Conservation (phyloP, 2,329 filamentous ascomycete species). For the Zalaria sp. region DNA sequence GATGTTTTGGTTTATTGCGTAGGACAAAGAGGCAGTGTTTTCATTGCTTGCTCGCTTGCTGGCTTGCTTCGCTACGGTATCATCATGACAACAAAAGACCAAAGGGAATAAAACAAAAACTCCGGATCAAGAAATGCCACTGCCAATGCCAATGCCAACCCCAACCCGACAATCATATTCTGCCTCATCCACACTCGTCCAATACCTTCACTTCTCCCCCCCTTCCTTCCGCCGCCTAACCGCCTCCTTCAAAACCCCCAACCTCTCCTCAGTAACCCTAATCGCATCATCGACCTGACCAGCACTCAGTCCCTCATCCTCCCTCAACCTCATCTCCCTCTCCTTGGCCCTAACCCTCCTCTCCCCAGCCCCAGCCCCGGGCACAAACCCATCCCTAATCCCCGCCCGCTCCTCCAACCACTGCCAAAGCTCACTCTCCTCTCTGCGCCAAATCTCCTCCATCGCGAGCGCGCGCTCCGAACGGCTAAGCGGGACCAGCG, state of each 20-base stretch:
- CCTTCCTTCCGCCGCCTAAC: conserved; percentile 42
- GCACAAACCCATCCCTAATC: conserved; percentile 39
- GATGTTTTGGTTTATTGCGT: too few species aligned
- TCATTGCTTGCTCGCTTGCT: too few species aligned
- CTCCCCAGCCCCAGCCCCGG: conserved; percentile 7
- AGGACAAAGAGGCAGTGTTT: too few species aligned
- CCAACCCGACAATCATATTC: neutral
- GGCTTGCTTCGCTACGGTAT: too few species aligned
- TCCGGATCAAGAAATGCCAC: too few species aligned
- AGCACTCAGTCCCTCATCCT: conserved; percentile 52
- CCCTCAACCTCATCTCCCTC: conserved; percentile 36
- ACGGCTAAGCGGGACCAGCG: neutral
- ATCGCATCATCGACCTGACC: conserved; percentile 67
- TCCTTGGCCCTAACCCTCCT: conserved; percentile 9
- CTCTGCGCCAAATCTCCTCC: conserved; percentile 80
- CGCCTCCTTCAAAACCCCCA: conserved; percentile 62
- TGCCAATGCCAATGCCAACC: neutral
- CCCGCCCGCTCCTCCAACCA: conserved; percentile 84
- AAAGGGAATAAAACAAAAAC: too few species aligned
- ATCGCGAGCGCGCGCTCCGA: conserved; percentile 64
- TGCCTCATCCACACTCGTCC: neutral
- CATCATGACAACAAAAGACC: too few species aligned
- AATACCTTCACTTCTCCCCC: conserved; percentile 12
- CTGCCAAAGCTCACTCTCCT: conserved; percentile 82
- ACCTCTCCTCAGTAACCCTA: conserved; percentile 69